Conservation (phyloP, 257 asterid genomes). For the Plantago ovata region DNA sequence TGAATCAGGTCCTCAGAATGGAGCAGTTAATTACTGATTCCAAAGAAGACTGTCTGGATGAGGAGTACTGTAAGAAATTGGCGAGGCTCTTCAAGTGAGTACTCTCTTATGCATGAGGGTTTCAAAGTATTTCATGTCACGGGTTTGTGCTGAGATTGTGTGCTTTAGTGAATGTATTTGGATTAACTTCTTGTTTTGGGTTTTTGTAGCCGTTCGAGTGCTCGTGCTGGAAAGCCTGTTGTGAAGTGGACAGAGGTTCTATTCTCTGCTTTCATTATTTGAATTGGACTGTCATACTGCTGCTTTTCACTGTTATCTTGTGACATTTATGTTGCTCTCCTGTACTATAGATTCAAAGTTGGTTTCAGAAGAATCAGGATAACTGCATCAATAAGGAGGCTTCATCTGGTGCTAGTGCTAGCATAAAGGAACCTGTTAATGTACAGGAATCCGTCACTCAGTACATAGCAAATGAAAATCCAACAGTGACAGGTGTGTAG, state of each 20-base stretch:
- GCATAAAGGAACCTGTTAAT: conserved; percentile 19
- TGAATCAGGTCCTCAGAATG: conserved; percentile 58
- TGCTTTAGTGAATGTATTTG: background rate
- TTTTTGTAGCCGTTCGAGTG: conserved; percentile 61
- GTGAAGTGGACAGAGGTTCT: conserved; percentile 84
- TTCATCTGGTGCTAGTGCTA: conserved; percentile 24
- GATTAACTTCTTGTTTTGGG: conserved; percentile 10
- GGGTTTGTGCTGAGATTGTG: conserved; percentile 12
- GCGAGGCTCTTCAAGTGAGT: conserved; percentile 63
- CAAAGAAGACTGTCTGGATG: conserved; percentile 38
- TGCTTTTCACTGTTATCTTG: conserved; percentile 12
- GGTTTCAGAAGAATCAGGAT: conserved; percentile 62
- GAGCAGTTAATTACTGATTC: conserved; percentile 37
- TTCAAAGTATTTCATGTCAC: background rate
- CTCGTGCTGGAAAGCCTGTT: conserved; percentile 84
- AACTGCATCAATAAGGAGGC: conserved; percentile 23
- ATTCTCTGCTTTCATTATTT: conserved; percentile 10
- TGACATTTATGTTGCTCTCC: conserved; percentile 13
- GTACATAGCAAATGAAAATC: conserved; percentile 27
- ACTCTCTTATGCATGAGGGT: background rate
- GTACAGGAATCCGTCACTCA: conserved; percentile 28
- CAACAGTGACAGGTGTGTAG: conserved; percentile 33
- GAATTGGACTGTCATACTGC: conserved; percentile 1
- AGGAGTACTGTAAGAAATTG: conserved; percentile 53
- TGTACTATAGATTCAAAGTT: conserved; percentile 52